Evolutionary conservation across 73 alveolate species (phyloP).

Genomic region (Uronychia binucleata): DNA sequence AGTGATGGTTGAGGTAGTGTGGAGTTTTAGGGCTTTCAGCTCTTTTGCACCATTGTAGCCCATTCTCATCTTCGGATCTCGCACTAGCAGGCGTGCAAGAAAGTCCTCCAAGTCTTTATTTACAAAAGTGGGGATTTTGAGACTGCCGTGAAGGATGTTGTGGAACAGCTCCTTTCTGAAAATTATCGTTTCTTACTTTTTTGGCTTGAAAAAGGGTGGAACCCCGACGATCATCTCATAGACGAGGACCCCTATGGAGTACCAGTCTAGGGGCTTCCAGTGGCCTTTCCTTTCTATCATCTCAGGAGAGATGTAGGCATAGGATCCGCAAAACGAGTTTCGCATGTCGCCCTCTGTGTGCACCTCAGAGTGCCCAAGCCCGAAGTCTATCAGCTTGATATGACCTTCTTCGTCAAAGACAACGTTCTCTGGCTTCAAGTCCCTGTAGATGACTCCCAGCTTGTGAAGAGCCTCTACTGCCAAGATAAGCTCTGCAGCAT

Average conservation of each 20-base stretch:
- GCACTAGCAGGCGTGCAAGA: too few relatives aligned
- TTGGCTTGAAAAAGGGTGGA: conserved; percentile 56
- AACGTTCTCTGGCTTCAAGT: conserved; percentile 77
- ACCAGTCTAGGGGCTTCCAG: conserved; percentile 78
- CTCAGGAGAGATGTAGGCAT: conserved; percentile 87
- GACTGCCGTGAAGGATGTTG: too few relatives aligned
- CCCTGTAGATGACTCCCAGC: conserved; percentile 66
- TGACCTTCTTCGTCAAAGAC: conserved; percentile 75
- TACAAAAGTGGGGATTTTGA: too few relatives aligned
- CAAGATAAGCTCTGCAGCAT: conserved; percentile 61
- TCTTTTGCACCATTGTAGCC: too few relatives aligned
- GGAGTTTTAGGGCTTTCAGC: too few relatives aligned
- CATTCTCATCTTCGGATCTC: too few relatives aligned
- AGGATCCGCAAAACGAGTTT: conserved; percentile 78
- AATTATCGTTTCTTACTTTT: neutral
- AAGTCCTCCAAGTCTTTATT: too few relatives aligned
- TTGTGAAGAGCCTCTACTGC: conserved; percentile 73
- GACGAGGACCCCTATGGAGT: conserved; percentile 73
- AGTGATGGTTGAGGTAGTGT: too few relatives aligned
- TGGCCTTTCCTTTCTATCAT: conserved; percentile 69
- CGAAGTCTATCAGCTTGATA: conserved; percentile 77
- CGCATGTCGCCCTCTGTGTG: conserved; percentile 30
- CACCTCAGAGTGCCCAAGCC: conserved; percentile 71
- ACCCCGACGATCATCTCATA: conserved; percentile 80
- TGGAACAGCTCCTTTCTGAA: too few relatives aligned